A percentile compares a stretch with the other conserved stretches of the same genome.
phyloP scores from a whole-genome alignment of 129 eudicot species.

The Pulicaria dysenterica region DNA sequence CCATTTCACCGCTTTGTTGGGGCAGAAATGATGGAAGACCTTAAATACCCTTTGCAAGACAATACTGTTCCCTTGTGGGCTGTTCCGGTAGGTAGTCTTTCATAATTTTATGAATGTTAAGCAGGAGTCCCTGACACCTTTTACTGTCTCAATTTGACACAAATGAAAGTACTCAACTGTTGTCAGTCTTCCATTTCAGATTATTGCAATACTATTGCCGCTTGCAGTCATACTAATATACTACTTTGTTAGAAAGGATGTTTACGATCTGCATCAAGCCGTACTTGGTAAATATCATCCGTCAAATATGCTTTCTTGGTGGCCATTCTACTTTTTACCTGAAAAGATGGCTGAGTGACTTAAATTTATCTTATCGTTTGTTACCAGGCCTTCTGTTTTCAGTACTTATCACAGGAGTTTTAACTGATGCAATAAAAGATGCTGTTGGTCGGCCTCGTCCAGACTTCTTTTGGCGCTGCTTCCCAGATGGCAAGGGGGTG shows the following conservation, averaged over 20 bases:
- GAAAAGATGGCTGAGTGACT: not conserved
- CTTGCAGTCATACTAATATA: constrained; percentile 51
- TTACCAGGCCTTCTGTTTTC: constrained; percentile 69
- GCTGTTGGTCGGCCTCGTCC: constrained; percentile 96
- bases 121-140: not conserved
- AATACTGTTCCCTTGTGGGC: constrained; percentile 88
- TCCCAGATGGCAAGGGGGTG: constrained; percentile 82
- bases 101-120: not conserved
- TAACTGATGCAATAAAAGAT: constrained; percentile 91
- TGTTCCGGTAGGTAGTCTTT: constrained; percentile 63
- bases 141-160: not conserved
- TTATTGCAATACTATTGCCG: constrained; percentile 63
- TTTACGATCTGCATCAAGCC: constrained; percentile 84
- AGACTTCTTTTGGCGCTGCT: constrained; percentile 91
- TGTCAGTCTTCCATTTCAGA: constrained; percentile 38
- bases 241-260: constrained; percentile 66
- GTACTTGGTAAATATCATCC: constrained; percentile 51
- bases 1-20: constrained; percentile 94
- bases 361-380: not conserved
- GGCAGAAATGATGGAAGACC: constrained; percentile 70
- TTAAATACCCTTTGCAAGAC: constrained; percentile 73
- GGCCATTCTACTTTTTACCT: not conserved
- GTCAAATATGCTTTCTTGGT: not conserved
- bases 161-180: constrained; percentile 10
- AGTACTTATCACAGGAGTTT: constrained; percentile 68